Conservation (phyloP, 1,139 yeast species). For the Geotrichum phurueaensis region DNA sequence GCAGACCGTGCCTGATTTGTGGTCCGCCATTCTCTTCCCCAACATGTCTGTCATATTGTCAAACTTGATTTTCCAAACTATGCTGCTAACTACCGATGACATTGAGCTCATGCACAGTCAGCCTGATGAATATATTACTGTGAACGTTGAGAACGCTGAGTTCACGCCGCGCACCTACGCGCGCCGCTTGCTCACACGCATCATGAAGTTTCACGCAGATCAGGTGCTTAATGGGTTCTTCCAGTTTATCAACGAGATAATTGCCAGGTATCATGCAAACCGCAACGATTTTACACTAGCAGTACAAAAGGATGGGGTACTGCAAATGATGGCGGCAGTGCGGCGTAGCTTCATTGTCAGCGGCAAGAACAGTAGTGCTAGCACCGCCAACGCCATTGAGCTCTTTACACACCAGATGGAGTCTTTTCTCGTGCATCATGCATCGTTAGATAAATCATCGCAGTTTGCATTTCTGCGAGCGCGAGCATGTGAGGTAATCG, state of each 20-base stretch:
- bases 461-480: constrained; percentile 73
- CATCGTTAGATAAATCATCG: constrained; percentile 66
- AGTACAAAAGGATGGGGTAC: constrained; percentile 68
- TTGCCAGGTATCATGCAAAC: constrained; percentile 40
- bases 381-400: constrained; percentile 39
- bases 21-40: constrained; percentile 59
- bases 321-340: constrained; percentile 71
- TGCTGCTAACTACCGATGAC: constrained; percentile 63
- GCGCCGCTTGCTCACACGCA: constrained; percentile 62
- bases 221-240: constrained; percentile 59
- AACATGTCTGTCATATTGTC: constrained; percentile 61
- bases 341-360: constrained; percentile 48
- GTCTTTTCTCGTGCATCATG: constrained; percentile 52
- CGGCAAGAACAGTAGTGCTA: not conserved
- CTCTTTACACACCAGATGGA: constrained; percentile 67
- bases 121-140: constrained; percentile 84
- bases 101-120: constrained; percentile 78
- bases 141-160: constrained; percentile 64
- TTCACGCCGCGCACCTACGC: constrained; percentile 79
- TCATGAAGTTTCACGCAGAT: constrained; percentile 62
- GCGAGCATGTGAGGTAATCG: constrained; percentile 71
- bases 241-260: constrained; percentile 55
- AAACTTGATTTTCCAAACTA: constrained; percentile 70
- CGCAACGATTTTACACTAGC: constrained; percentile 53
- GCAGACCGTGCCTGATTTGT: constrained; percentile 58